Evolutionary conservation across 345 rosid genomes (phyloP).

Genomic region (Pistacia vera): DNA sequence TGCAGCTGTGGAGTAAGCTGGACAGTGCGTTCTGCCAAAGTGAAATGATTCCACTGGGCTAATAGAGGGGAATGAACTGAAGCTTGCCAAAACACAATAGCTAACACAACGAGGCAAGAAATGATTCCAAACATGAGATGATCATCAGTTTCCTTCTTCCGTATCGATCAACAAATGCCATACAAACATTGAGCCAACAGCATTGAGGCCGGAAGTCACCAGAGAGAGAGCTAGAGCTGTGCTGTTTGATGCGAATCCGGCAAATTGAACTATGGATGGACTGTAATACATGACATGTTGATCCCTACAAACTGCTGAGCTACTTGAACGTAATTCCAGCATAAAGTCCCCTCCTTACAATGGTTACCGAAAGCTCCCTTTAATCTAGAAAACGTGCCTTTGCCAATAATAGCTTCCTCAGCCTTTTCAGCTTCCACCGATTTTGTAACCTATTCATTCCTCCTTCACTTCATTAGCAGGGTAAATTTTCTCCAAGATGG

Average conservation of each 20-base stretch:
- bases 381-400: constrained; percentile 44
- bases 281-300: constrained; percentile 89
- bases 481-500: constrained; percentile 63
- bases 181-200: constrained; percentile 77
- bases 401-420: constrained; percentile 49
- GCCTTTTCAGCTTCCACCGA: constrained; percentile 69
- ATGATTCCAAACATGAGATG: constrained; percentile 80
- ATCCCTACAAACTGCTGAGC: constrained; percentile 92
- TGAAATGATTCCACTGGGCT: constrained; percentile 30
- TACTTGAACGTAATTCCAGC: constrained; percentile 89
- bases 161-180: constrained; percentile 70
- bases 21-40: constrained; percentile 74
- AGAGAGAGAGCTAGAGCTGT: constrained; percentile 86
- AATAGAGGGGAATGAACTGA: constrained; percentile 54
- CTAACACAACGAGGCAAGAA: constrained; percentile 47
- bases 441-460: constrained; percentile 50
- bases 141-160: constrained; percentile 84
- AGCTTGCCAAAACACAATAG: constrained; percentile 60
- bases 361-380: constrained; percentile 61
- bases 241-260: constrained; percentile 80
- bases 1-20: constrained; percentile 28
- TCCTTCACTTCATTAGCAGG: constrained; percentile 60
- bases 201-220: constrained; percentile 81
- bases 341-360: constrained; percentile 71
- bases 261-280: constrained; percentile 85